Percentiles rank a stretch among this genome's conserved stretches.
These are phyloP conservation scores for Microcos paniculata DNA, from an alignment of 345 rosid genomes.

Conservation along the genomic window DNA sequence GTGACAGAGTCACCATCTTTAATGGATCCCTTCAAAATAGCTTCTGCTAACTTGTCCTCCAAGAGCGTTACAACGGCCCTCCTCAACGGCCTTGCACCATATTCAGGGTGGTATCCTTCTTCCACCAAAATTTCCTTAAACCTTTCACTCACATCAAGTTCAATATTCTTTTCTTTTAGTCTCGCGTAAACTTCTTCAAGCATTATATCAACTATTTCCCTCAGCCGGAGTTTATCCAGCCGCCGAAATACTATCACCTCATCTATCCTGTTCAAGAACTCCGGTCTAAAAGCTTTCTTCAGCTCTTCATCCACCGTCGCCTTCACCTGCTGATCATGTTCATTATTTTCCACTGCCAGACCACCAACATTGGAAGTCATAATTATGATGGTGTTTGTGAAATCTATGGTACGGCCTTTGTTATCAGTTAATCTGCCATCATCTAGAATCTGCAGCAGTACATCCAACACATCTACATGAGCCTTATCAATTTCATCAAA, in stretches of 20 bases:
- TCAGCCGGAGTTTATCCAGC: not conserved
- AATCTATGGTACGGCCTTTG: too few species aligned
- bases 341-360: too few species aligned
- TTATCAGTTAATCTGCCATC: too few species aligned
- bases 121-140: not conserved
- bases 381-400: too few species aligned
- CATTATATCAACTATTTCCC: not conserved
- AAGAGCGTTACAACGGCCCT: not conserved
- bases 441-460: too few species aligned
- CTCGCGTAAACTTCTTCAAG: not conserved
- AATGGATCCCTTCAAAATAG: not conserved
- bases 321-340: too few species aligned
- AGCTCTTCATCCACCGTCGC: not conserved
- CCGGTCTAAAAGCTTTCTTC: not conserved
- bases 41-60: not conserved
- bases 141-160: not conserved
- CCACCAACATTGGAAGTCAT: too few species aligned
- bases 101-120: not conserved
- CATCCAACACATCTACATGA: too few species aligned
- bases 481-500: too few species aligned
- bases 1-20: too few species aligned
- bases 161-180: not conserved
- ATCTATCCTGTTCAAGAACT: slow-evolving; percentile 6
- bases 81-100: slow-evolving; percentile 13
- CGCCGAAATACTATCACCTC: not conserved